Percentiles rank a stretch among this genome's conserved stretches.
Evolutionary conservation across 768 basidiomycete genomes (phyloP).

Genomic region (Lactarius sanguifluus): DNA sequence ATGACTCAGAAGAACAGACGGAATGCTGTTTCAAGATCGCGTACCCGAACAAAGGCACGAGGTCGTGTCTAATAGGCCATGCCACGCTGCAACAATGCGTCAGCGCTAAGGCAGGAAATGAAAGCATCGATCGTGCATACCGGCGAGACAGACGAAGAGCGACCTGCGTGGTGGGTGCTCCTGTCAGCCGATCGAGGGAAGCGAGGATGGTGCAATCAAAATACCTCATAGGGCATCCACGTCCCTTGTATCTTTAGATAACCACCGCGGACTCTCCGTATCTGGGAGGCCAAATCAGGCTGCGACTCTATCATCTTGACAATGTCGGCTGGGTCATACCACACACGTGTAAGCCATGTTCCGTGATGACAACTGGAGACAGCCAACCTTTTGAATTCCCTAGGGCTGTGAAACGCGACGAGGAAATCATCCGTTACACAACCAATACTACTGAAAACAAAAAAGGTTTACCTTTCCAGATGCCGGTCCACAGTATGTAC

Average conservation of each 20-base stretch:
- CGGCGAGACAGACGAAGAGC: constrained; percentile 77
- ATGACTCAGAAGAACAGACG: constrained; percentile 24
- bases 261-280: constrained; percentile 82
- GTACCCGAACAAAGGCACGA: constrained; percentile 87
- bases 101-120: constrained; percentile 6
- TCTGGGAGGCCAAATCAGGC: constrained; percentile 78
- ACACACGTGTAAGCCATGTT: constrained; percentile 14
- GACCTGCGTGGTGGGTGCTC: constrained; percentile 46
- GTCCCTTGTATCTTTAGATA: constrained; percentile 93
- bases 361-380: background rate
- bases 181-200: constrained; percentile 22
- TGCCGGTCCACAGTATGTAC: constrained; percentile 89
- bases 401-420: constrained; percentile 51
- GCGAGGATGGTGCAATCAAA: constrained; percentile 27
- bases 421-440: constrained; percentile 14
- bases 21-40: constrained; percentile 25
- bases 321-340: constrained; percentile 65
- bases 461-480: constrained; percentile 78
- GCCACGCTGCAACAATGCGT: constrained; percentile 60
- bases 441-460: background rate
- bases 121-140: constrained; percentile 43
- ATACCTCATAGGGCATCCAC: constrained; percentile 90
- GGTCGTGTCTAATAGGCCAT: constrained; percentile 83
- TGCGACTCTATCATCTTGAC: constrained; percentile 92
- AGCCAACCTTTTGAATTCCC: constrained; percentile 81